A percentile compares a stretch with the other conserved stretches of the same genome.
These are phyloP conservation scores for Medicago ruthenica DNA, from an alignment of 306 rosid species.

Conservation along the genomic window DNA sequence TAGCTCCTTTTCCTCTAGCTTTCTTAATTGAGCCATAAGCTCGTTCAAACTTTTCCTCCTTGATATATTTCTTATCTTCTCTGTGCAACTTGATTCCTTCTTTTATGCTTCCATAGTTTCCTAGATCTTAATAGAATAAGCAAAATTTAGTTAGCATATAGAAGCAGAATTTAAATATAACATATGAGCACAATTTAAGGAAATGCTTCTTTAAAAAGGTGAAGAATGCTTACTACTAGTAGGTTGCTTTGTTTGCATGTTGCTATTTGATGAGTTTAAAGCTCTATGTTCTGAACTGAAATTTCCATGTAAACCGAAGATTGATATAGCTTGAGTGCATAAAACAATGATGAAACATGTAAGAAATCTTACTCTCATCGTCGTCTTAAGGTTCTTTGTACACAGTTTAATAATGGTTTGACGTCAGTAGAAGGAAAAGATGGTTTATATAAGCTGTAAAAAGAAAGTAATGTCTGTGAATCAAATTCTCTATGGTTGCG, in stretches of 20 bases:
- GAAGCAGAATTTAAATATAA: background rate
- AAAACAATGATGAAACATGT: constrained; percentile 8
- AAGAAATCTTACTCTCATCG: constrained; percentile 14
- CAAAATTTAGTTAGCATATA: background rate
- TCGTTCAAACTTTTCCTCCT: background rate
- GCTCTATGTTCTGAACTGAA: background rate
- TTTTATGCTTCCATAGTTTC: constrained; percentile 11
- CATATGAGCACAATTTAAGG: background rate
- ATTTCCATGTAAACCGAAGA: background rate
- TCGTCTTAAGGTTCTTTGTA: background rate
- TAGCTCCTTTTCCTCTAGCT: constrained; percentile 24
- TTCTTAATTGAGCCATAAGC: background rate
- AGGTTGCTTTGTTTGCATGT: constrained; percentile 11
- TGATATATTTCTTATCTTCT: too few species aligned
- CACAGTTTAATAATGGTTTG: background rate
- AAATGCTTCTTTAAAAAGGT: background rate
- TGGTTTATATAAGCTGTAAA: background rate
- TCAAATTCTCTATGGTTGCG: constrained; percentile 20
- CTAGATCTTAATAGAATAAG: background rate
- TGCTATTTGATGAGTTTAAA: constrained; percentile 16
- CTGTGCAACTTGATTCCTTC: too few species aligned
- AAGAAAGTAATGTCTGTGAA: constrained; percentile 2
- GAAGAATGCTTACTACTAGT: background rate
- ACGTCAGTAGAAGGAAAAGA: background rate
- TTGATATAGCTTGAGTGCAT: constrained; percentile 26